These are phyloP conservation scores for Cornus florida DNA, from an alignment of 148 eudicot genomes.

Conservation along the genomic window DNA sequence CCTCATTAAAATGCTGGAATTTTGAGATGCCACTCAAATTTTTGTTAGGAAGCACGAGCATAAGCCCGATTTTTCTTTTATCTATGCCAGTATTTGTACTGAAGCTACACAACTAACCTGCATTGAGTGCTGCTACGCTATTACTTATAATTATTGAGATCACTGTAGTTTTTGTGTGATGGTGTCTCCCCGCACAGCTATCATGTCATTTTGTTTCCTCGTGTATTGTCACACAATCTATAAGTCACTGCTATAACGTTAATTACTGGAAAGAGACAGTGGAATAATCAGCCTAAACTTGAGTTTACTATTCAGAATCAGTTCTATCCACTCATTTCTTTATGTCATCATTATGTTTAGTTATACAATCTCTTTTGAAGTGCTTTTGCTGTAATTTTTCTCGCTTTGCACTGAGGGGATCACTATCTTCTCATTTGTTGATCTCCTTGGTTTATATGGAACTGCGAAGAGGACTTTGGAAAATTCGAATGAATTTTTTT, in stretches of 20 bases:
- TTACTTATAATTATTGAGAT: too few relatives aligned
- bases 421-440: background rate
- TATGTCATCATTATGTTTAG: background rate
- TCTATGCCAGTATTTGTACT: background rate
- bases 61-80: too few relatives aligned
- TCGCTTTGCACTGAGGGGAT: background rate
- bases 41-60: too few relatives aligned
- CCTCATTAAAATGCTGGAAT: too few relatives aligned
- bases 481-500: background rate
- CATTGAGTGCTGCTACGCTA: background rate
- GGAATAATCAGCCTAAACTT: background rate
- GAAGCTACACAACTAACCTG: background rate
- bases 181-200: too few relatives aligned
- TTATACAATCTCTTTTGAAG: background rate
- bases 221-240: background rate
- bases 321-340: background rate
- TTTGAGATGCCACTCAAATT: too few relatives aligned
- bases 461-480: background rate
- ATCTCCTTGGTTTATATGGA: background rate
- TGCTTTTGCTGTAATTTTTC: background rate
- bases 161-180: too few relatives aligned
- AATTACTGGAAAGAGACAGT: background rate
- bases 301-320: too few relatives aligned
- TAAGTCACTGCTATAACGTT: background rate
- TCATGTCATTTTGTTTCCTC: background rate